A percentile compares a stretch with the other conserved stretches of the same genome.
These are phyloP conservation scores for Globisporangium mamillatum DNA, from an alignment of 352 stramenopile genomes.

Conservation along the genomic window DNA sequence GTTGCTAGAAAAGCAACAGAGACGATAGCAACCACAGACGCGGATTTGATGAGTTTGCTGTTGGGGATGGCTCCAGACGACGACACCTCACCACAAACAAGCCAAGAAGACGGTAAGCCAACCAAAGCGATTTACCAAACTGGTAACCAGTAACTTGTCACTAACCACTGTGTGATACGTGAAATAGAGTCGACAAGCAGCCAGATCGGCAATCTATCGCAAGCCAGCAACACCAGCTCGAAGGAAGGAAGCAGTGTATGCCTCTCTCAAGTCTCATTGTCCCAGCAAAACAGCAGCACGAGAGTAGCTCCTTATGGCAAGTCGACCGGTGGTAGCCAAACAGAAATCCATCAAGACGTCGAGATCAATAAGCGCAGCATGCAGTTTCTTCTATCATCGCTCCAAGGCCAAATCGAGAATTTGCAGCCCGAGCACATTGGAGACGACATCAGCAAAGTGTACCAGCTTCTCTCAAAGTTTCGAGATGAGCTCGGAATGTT, in stretches of 20 bases:
- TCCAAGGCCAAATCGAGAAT: slow-evolving; percentile 11
- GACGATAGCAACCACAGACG: not conserved
- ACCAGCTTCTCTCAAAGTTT: slow-evolving; percentile 18
- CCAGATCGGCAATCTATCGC: not conserved
- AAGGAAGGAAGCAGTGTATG: not conserved
- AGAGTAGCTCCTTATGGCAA: slow-evolving; percentile 3
- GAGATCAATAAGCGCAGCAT: not conserved
- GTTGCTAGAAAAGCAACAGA: not conserved
- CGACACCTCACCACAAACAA: slow-evolving; percentile 10
- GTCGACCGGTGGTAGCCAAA: not conserved
- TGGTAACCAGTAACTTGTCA: not conserved
- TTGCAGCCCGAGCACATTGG: slow-evolving; percentile 12
- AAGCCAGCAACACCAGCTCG: not conserved
- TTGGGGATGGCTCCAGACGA: slow-evolving; percentile 2
- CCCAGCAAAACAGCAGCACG: not conserved
- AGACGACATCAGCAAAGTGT: slow-evolving; percentile 1
- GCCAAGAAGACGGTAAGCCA: slow-evolving; percentile 12
- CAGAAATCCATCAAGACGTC: not conserved
- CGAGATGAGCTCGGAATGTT: slow-evolving; percentile 28
- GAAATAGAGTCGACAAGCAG: not conserved
- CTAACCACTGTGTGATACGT: not conserved
- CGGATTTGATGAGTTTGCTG: slow-evolving; percentile 5
- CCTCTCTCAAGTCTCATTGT: not conserved
- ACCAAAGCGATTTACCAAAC: too few species aligned
- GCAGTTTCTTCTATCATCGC: slow-evolving; percentile 7